Evolutionary conservation across 176 grass and related monocot genomes (phyloP), one percentile per base, ranked within the genome.

Genomic region (Musa beccarii): DNA sequence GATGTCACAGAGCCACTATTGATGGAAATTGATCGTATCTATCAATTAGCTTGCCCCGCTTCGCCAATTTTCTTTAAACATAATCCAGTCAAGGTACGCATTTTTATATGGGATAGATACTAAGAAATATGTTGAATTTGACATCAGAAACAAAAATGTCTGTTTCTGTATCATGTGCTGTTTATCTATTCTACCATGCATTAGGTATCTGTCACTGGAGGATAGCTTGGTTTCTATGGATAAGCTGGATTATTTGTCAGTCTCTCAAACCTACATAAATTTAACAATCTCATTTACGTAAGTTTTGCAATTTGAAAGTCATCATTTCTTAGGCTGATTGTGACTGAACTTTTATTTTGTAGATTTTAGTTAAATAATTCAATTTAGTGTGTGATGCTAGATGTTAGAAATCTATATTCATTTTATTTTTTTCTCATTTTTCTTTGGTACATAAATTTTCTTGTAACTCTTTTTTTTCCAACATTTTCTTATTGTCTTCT

Each of bases 21-120:
- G 49, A 83, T 96, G 77, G 93, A 96, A 79, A 89, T 96, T 56
- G 93, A 92, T 81, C 85, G 85, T 86, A 90, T 92, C 81, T 96
- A 96, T 79, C 93, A 96, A 66, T 90, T 96, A 28, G 76, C 76
- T 69, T 79, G 76, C 52, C 66, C 65, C 69, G 76, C 76, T 12
- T 79, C 76, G 29, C 63, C 76, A 79, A 69, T 79, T 49, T 79
- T 79, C 75, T 77, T 66, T 24, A 77, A 77, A 23, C 49, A 77
- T 20, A 77, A 77, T 21, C 75, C 75, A 66, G 61, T 77, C 49
- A 77, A 77, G 75, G 75, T 77, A 52, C 52, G 61, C 21, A 8
- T 25, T 77, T 25, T 61, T 16, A 66, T 19, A 29, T 59, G 49
- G 53, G 54, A 55, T 56, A 74, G 51, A 13, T 51, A 16, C 13